Evolutionary conservation across 495 filamentous ascomycete genomes (phyloP), one percentile per base, ranked within the genome.

Genomic region (Podospora fimiseda): DNA sequence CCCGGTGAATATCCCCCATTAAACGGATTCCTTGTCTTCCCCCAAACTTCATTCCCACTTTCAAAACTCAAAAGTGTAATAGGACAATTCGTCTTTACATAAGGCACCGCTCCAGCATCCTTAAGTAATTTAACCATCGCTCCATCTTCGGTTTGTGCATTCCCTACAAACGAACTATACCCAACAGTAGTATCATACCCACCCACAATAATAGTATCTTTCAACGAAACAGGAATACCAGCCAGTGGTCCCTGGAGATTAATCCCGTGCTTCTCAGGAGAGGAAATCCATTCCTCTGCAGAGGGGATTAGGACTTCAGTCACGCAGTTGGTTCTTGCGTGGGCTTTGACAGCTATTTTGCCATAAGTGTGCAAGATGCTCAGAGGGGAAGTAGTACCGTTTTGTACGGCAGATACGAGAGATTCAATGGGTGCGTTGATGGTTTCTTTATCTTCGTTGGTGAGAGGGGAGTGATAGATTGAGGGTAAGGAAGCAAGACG

Each of bases 31-130:
- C 73, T 81, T 53, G 82, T 86, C 18, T 81, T 80, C 21, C 93
- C 91, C 86, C 85, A 90, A 19, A 96, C 84, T 55, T 90, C 90
- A 68, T 95, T 98, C 41, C 83, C 84, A 16, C 87, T 90, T 67
- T 97, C 93, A 61, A 97, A 97, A 24, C 85, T 90, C 47, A 97
- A 76, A 7, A 98, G 79, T 0, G 92, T 95, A 47, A 92, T 86
- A 2, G 93, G 93, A n/a, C 93, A 62, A 50, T 93, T 92, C 1
- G 93, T 98, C 75, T 97, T 98, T 15, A 91, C 89, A 66, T 96
- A 96, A 1, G 93, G 93, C 0, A 98, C 77, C 3, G 93, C 93
- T n/a, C 88, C 87, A n/a, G 90, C 89, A 69, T 96, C 90, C 60
- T 94, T 95, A 23, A 96, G 71, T 14, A 97, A 61, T 46, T 76